phyloP scores from a whole-genome alignment of 2,329 filamentous ascomycete species.

The Fusarium sp. region DNA sequence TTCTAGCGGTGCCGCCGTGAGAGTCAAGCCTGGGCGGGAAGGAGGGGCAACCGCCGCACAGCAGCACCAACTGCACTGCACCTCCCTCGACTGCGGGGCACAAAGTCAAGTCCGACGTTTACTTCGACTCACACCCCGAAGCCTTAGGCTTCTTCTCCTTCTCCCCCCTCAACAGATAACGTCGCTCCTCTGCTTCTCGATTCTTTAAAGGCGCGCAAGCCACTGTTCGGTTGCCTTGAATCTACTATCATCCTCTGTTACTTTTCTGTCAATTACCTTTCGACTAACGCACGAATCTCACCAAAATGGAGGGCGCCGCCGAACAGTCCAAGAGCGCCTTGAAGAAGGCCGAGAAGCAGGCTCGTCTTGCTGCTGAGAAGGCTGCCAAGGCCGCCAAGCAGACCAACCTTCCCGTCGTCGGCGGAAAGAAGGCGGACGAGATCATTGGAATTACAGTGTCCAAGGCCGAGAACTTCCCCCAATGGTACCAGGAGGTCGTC shows the following conservation, averaged over 20 bases:
- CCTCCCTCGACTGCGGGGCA: slow-evolving; percentile 43
- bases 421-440: slow-evolving; percentile 69
- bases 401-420: slow-evolving; percentile 58
- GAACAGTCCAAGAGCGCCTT: slow-evolving; percentile 67
- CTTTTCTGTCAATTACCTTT: slow-evolving; percentile 2
- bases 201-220: slow-evolving; percentile 26
- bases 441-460: slow-evolving; percentile 89
- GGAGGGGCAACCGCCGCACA: neutral
- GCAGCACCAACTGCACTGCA: neutral
- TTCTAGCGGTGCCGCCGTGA: slow-evolving; percentile 33
- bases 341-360: slow-evolving; percentile 73
- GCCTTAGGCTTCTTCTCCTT: slow-evolving; percentile 16
- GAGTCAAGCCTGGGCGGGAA: neutral
- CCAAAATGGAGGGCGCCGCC: slow-evolving; percentile 47
- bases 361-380: slow-evolving; percentile 68
- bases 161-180: slow-evolving; percentile 23
- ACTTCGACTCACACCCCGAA: slow-evolving; percentile 42
- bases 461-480: slow-evolving; percentile 87
- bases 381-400: slow-evolving; percentile 70
- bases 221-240: slow-evolving; percentile 19
- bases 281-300: slow-evolving; percentile 16
- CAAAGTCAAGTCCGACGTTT: slow-evolving; percentile 37
- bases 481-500: slow-evolving; percentile 98
- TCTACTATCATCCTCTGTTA: neutral
- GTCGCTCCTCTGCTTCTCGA: slow-evolving; percentile 21